Conservation (phyloP, 106 monocot species). For the Acorus gramineus region DNA sequence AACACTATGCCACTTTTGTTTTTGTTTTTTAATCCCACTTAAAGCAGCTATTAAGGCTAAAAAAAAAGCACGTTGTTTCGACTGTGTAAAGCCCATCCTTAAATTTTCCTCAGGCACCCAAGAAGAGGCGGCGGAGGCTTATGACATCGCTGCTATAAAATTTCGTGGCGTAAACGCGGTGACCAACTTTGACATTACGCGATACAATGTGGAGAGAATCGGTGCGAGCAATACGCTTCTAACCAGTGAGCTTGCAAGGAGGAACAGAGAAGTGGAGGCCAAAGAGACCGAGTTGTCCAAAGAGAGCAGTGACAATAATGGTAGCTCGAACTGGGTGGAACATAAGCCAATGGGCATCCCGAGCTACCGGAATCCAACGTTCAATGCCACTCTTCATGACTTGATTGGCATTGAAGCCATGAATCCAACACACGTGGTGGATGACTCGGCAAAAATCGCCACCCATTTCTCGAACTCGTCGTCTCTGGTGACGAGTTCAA, state of each 20-base stretch:
- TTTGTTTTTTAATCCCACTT: too few species aligned
- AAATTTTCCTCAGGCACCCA: slow-evolving; percentile 60
- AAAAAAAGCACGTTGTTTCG: too few species aligned
- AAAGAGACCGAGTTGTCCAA: slow-evolving; percentile 16
- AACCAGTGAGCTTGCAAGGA: slow-evolving; percentile 57
- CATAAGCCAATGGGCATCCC: slow-evolving; percentile 5
- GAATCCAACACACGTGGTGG: slow-evolving; percentile 15
- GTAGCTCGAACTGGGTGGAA: slow-evolving; percentile 20
- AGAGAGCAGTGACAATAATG: slow-evolving; percentile 3
- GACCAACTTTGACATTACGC: slow-evolving; percentile 87
- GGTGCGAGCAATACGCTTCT: slow-evolving; percentile 61
- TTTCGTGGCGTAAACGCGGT: slow-evolving; percentile 79
- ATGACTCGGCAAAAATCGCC: slow-evolving; percentile 17
- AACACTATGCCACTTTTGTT: too few species aligned
- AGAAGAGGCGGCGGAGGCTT: slow-evolving; percentile 96
- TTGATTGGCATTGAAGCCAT: slow-evolving; percentile 16
- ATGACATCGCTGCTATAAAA: slow-evolving; percentile 88
- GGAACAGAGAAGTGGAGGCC: slow-evolving; percentile 27
- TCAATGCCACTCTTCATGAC: slow-evolving; percentile 8
- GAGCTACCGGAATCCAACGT: background rate
- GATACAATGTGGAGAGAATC: slow-evolving; percentile 81
- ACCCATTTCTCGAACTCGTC: slow-evolving; percentile 39
- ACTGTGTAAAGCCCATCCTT: background rate
- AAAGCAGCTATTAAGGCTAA: too few species aligned
- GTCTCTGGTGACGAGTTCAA: slow-evolving; percentile 45